Conservation (phyloP, 495 filamentous ascomycete genomes). For the Neurospora sp. region DNA sequence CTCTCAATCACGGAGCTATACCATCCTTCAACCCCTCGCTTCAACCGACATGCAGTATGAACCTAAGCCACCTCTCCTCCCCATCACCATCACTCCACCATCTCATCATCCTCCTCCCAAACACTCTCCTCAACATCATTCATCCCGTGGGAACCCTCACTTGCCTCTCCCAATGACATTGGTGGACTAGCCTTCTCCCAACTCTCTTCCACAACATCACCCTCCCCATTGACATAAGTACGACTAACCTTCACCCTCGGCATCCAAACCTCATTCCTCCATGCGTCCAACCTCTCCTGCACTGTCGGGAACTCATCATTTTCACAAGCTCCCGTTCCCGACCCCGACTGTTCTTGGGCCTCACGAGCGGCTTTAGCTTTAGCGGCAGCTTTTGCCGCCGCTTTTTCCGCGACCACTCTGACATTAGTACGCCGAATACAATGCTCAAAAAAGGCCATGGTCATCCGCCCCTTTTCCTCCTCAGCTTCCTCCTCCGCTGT, state of each 20-base stretch:
- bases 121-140: not conserved
- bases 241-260: not conserved
- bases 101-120: not conserved
- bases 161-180: not conserved
- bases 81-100: not conserved
- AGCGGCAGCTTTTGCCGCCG: too few species aligned
- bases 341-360: not conserved
- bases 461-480: not conserved
- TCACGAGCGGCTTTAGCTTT: not conserved
- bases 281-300: too few species aligned
- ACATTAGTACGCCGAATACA: not conserved
- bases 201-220: not conserved
- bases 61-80: not conserved
- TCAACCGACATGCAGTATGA: not conserved
- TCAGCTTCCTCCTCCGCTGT: not conserved
- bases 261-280: not conserved
- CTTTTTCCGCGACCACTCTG: not conserved
- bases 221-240: not conserved
- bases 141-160: not conserved
- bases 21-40: not conserved
- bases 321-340: not conserved
- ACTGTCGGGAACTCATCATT: not conserved
- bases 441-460: not conserved
- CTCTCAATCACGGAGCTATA: not conserved
- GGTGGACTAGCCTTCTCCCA: not conserved